These are phyloP conservation scores for Rheum nobile DNA, from an alignment of 148 eudicot species.

Conservation along the genomic window DNA sequence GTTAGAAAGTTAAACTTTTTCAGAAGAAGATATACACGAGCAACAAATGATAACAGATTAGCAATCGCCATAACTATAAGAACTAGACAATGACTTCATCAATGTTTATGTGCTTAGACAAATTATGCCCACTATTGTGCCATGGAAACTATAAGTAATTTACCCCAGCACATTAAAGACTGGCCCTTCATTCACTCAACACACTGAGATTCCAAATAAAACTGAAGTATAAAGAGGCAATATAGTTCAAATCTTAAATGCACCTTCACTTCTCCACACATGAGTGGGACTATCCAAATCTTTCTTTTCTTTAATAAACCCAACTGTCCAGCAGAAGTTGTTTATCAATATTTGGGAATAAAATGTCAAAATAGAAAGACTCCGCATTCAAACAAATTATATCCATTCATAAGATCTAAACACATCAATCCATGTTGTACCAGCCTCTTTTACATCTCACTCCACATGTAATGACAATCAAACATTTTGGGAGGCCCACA, in stretches of 20 bases:
- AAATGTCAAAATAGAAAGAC: not conserved
- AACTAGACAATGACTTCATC: not conserved
- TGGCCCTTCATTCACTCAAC: not conserved
- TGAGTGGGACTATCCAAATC: not conserved
- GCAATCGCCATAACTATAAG: not conserved
- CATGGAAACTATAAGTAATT: not conserved
- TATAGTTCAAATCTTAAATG: not conserved
- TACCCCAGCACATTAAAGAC: not conserved
- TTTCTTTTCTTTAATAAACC: not conserved
- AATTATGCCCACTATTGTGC: not conserved
- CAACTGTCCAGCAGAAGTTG: conserved; percentile 1
- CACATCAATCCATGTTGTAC: not conserved
- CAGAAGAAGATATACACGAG: not conserved
- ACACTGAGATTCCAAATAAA: not conserved
- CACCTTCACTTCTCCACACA: not conserved
- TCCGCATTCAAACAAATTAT: not conserved
- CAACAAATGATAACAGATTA: not conserved
- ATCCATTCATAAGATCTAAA: not conserved
- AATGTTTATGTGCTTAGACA: not conserved
- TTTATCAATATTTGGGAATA: not conserved
- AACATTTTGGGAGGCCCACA: not conserved
- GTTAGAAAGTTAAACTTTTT: not conserved
- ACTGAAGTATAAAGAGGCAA: not conserved
- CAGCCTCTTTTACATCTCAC: not conserved
- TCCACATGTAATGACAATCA: not conserved